Conservation (phyloP, 2,329 filamentous ascomycete genomes). For the Ceratocystis harringtonii region DNA sequence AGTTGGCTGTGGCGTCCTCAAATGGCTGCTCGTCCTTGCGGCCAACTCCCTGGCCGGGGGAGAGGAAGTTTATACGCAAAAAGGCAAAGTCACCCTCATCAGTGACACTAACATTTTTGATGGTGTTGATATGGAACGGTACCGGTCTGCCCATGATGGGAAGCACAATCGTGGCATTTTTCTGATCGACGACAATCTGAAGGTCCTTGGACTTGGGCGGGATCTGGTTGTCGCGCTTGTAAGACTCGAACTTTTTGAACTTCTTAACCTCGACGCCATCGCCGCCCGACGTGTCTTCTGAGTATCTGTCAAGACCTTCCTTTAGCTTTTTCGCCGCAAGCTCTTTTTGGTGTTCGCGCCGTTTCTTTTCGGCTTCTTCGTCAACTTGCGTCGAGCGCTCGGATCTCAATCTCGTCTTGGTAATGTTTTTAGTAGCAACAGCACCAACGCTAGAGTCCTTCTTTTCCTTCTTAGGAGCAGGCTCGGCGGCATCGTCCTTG, state of each 20-base stretch:
- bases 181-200: conserved; percentile 77
- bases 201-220: conserved; percentile 70
- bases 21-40: conserved; percentile 96
- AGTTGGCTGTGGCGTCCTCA: conserved; percentile 89
- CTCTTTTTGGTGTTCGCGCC: conserved; percentile 86
- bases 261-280: conserved; percentile 93
- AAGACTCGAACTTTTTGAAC: conserved; percentile 98
- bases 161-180: conserved; percentile 78
- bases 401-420: conserved; percentile 78
- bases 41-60: conserved; percentile 90
- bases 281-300: conserved; percentile 67
- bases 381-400: conserved; percentile 79
- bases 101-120: conserved; percentile 98
- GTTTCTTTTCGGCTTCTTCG: conserved; percentile 74
- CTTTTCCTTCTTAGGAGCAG: conserved; percentile 80
- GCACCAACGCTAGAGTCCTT: conserved; percentile 69
- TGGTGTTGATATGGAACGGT: conserved; percentile 92
- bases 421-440: conserved; percentile 88
- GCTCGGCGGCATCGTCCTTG: conserved; percentile 82
- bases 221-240: conserved; percentile 93
- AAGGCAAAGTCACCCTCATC: conserved; percentile 91
- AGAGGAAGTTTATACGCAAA: conserved; percentile 91
- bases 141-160: conserved; percentile 96
- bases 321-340: conserved; percentile 74
- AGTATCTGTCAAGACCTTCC: conserved; percentile 72